Evolutionary conservation across 1,139 yeast genomes (phyloP).

Genomic region (Eremothecium coryli): DNA sequence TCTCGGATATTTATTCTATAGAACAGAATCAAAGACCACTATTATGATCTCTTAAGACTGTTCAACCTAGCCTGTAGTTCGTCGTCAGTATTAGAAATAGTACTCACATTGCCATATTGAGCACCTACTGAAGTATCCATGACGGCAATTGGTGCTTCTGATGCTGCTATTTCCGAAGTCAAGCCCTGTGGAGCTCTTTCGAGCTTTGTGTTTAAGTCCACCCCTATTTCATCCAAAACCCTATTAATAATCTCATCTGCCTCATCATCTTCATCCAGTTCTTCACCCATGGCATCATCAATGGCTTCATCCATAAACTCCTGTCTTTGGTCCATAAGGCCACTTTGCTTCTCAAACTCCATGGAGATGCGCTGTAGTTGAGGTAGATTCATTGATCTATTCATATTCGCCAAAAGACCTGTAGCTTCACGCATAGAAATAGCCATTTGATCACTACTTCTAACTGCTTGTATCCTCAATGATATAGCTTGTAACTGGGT

Average conservation of each 20-base stretch:
- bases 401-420: constrained; percentile 73
- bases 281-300: constrained; percentile 89
- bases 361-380: constrained; percentile 82
- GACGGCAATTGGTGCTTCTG: constrained; percentile 32
- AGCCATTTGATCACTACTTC: constrained; percentile 94
- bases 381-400: constrained; percentile 81
- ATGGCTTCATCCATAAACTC: constrained; percentile 98
- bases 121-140: constrained; percentile 43
- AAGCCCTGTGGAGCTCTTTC: constrained; percentile 58
- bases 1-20: too few relatives aligned
- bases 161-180: constrained; percentile 28
- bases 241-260: constrained; percentile 86
- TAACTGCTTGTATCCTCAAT: constrained; percentile 78
- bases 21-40: too few relatives aligned
- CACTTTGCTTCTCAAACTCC: constrained; percentile 92
- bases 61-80: constrained; percentile 85
- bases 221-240: constrained; percentile 93
- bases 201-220: constrained; percentile 61
- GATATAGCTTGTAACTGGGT: constrained; percentile 94
- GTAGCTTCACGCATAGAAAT: constrained; percentile 96
- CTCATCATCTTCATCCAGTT: constrained; percentile 70
- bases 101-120: constrained; percentile 31
- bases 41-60: constrained; percentile 51
- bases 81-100: constrained; percentile 51
- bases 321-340: constrained; percentile 95